Evolutionary conservation across 1,284 basidiomycete genomes (phyloP).

Genomic region (Agaricales sp.): DNA sequence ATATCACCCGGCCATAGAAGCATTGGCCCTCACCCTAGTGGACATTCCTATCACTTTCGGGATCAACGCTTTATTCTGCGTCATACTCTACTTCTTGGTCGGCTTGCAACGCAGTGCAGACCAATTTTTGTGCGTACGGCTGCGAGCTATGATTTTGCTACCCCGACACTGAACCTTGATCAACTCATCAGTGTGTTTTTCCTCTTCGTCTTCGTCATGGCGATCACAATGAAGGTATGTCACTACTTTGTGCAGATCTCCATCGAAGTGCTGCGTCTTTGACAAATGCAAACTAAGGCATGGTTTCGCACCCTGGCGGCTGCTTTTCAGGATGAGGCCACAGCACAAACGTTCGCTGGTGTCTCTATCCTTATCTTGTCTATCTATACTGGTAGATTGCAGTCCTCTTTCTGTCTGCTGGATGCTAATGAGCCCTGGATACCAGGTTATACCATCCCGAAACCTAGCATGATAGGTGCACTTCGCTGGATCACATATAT

Average conservation of each 20-base stretch:
- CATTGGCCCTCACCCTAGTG: constrained; percentile 48
- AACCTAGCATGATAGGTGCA: constrained; percentile 50
- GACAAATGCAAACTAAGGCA: constrained; percentile 30
- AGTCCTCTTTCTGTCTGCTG: constrained; percentile 13
- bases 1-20: constrained; percentile 45
- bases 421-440: constrained; percentile 15
- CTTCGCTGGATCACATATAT: constrained; percentile 56
- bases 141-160: neutral
- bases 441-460: constrained; percentile 18
- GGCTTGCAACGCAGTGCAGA: constrained; percentile 38
- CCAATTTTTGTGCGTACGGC: constrained; percentile 45
- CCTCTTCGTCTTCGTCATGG: constrained; percentile 40
- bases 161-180: too few relatives aligned
- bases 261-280: constrained; percentile 36
- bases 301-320: constrained; percentile 44
- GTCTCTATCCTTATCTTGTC: constrained; percentile 35
- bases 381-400: constrained; percentile 34
- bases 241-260: constrained; percentile 23
- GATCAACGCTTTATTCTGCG: constrained; percentile 36
- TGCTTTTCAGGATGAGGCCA: constrained; percentile 28
- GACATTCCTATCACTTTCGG: constrained; percentile 55
- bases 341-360: constrained; percentile 40
- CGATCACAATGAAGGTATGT: constrained; percentile 40
- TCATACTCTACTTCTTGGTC: constrained; percentile 60
- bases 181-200: constrained; percentile 38